Evolutionary conservation across 2,329 filamentous ascomycete species (phyloP), one percentile per base, ranked within the genome.

Genomic region (Ceratocystis papillata): DNA sequence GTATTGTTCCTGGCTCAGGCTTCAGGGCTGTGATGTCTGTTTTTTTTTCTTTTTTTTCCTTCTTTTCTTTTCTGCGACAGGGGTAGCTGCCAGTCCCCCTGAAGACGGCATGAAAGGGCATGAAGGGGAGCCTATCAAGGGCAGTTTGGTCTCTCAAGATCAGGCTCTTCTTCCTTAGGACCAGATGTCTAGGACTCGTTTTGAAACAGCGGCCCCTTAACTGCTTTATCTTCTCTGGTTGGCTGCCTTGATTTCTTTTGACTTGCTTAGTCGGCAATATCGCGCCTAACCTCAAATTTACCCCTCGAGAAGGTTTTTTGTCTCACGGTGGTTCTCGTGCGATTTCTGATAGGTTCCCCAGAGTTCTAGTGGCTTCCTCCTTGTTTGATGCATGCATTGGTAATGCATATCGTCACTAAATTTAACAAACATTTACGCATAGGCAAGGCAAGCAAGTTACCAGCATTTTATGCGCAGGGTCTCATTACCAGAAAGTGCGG

Each of bases 351-450:
- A 12, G 55, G 33, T 59, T 37, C 55, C 55, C 33, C 28, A 10
- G 55, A 59, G 15, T 59, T 59, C 55, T 59, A 59, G 55, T n/a
- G 55, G 55, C 55, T 59, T 59, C 55, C 55, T 33, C 6, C 12
- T 33, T 33, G 55, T 59, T 59, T 59, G 28, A 59, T n/a, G 28
- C 12, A 15, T 57, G 53, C 53, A 57, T 33, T 57, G 28, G 28
- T 12, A 57, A n/a, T 30, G 25, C 53, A 57, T 10, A n/a, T 17
- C 53, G 15, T 57, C 53, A 12, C 22, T 57, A 12, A 30, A 57
- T 33, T 57, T 57, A 7, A 25, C 3, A 17, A 12, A 17, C 8
- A 33, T 25, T 57, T 33, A 17, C 28, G 15, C 53, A 57, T 22
- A 30, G 6, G 15, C 8, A 57, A 22, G 53, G 28, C 22, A 33